phyloP scores from a whole-genome alignment of 2,329 filamentous ascomycete genomes.

The Cytospora piceicola region DNA sequence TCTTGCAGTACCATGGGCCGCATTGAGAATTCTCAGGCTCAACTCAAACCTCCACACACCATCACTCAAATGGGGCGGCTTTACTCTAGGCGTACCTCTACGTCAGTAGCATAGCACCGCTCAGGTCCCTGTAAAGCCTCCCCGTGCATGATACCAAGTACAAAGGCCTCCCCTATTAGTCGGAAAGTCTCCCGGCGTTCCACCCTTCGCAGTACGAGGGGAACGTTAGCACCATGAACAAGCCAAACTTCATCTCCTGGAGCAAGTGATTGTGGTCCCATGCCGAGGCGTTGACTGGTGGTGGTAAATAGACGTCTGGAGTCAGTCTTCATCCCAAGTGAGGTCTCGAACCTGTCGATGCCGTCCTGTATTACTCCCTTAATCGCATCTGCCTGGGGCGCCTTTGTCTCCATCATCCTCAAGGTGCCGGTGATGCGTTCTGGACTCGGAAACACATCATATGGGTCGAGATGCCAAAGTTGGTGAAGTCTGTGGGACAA shows the following conservation, averaged over 20 bases:
- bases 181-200: background rate
- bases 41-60: too few species aligned
- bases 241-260: background rate
- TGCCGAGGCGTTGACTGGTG: background rate
- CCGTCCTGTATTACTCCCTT: background rate
- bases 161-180: background rate
- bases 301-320: background rate
- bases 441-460: background rate
- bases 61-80: background rate
- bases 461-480: background rate
- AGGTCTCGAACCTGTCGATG: slow-evolving; percentile 2
- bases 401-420: background rate
- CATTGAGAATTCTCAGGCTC: too few species aligned
- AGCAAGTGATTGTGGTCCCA: background rate
- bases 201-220: background rate
- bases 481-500: background rate
- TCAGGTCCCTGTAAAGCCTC: background rate
- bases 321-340: background rate
- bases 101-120: background rate
- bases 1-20: background rate
- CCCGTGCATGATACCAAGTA: background rate
- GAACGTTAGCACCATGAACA: background rate
- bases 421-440: background rate
- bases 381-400: background rate
- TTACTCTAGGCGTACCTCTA: background rate